phyloP scores from a whole-genome alignment of 2,329 filamentous ascomycete genomes.

The Penicillium janthinellum region DNA sequence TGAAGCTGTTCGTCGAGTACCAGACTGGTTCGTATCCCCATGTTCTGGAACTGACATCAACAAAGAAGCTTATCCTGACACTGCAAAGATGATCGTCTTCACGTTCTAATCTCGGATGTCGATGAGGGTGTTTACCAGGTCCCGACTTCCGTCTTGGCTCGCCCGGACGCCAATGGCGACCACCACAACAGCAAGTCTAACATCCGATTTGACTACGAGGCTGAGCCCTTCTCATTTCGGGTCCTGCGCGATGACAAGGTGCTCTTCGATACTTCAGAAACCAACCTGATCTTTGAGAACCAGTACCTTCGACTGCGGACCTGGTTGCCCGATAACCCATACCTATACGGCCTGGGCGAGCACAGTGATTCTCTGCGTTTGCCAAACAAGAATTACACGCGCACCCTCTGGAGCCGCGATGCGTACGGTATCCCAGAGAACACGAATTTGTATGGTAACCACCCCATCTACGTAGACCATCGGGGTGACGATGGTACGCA shows the following conservation, averaged over 20 bases:
- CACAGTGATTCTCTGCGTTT: slow-evolving; percentile 71
- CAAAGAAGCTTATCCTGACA: neutral
- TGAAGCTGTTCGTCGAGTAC: slow-evolving; percentile 63
- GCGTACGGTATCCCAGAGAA: slow-evolving; percentile 62
- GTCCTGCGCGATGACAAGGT: slow-evolving; percentile 48
- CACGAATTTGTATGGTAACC: slow-evolving; percentile 71
- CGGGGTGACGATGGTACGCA: slow-evolving; percentile 59
- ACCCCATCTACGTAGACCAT: slow-evolving; percentile 76
- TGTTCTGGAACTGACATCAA: neutral
- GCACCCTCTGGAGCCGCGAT: slow-evolving; percentile 71
- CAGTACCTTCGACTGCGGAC: slow-evolving; percentile 77
- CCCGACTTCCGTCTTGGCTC: slow-evolving; percentile 67
- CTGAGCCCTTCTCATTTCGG: slow-evolving; percentile 68
- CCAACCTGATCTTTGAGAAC: slow-evolving; percentile 70
- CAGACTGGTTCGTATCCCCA: slow-evolving; percentile 55
- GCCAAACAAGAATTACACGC: slow-evolving; percentile 68
- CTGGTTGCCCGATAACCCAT: slow-evolving; percentile 66
- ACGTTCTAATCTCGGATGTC: slow-evolving; percentile 73
- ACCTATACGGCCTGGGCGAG: slow-evolving; percentile 78
- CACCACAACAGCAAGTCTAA: slow-evolving; percentile 48
- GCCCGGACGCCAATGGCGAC: slow-evolving; percentile 52
- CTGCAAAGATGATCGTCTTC: slow-evolving; percentile 64
- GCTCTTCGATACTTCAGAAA: slow-evolving; percentile 70
- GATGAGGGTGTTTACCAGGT: slow-evolving; percentile 73
- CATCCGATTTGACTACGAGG: slow-evolving; percentile 54